A percentile compares a stretch with the other conserved stretches of the same genome.
phyloP scores from a whole-genome alignment of 352 stramenopile species.

The Globisporangium nodosum region DNA sequence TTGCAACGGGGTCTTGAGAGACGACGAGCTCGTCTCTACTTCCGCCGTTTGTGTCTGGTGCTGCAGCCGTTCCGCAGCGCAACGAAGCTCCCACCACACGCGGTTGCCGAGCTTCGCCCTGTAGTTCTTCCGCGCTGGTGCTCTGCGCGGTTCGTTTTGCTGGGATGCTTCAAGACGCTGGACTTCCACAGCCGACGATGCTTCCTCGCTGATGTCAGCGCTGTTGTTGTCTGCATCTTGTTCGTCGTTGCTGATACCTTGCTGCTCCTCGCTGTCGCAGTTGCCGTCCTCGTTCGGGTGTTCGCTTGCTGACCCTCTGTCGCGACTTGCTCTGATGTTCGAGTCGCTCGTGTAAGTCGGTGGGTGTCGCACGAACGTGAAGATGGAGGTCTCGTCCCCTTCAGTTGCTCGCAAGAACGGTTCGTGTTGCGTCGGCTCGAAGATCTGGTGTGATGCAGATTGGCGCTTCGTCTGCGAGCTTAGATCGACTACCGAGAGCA shows the following conservation, averaged over 20 bases:
- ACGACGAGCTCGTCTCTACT: not conserved
- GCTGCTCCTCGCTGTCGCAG: not conserved
- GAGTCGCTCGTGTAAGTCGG: not conserved
- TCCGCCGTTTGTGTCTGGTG: not conserved
- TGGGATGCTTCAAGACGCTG: not conserved
- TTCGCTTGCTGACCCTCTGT: not conserved
- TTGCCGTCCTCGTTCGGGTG: not conserved
- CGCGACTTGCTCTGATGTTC: too few relatives aligned
- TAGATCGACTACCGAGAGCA: not conserved
- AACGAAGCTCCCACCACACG: conserved; percentile 68
- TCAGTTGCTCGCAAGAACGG: not conserved
- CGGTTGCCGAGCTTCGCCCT: conserved; percentile 45
- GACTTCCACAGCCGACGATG: not conserved
- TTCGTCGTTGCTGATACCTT: not conserved
- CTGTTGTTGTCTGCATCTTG: not conserved
- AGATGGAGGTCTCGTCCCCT: not conserved
- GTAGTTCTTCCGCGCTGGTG: conserved; percentile 19
- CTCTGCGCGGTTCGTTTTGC: not conserved
- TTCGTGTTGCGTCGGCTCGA: not conserved
- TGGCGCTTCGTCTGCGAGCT: not conserved
- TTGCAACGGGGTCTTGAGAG: not conserved
- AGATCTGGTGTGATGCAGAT: not conserved
- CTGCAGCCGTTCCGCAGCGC: conserved; percentile 28
- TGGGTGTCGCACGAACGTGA: not conserved
- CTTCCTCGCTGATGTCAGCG: not conserved